Percentiles rank a stretch among this genome's conserved stretches.
These are phyloP conservation scores for Phytopythium sindhum DNA, from an alignment of 352 stramenopile genomes.

Conservation along the genomic window DNA sequence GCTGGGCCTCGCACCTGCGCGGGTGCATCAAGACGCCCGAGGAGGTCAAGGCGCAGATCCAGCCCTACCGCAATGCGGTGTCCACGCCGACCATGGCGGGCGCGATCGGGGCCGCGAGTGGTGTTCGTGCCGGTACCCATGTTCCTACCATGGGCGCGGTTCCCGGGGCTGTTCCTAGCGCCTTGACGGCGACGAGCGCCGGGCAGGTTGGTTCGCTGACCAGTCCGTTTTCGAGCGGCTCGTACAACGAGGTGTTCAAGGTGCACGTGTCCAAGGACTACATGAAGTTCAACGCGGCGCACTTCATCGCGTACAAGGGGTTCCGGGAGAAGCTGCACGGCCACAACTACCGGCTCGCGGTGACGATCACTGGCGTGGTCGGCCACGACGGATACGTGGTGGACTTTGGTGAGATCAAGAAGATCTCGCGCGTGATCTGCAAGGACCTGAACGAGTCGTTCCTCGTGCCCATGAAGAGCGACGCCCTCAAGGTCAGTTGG, in stretches of 20 bases:
- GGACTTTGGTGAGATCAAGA: conserved; percentile 98
- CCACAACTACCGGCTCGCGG: conserved; percentile 96
- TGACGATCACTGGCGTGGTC: conserved; percentile 87
- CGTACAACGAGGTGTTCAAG: conserved; percentile 80
- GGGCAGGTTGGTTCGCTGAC: conserved; percentile 12
- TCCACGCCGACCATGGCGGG: conserved; percentile 4
- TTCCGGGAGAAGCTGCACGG: conserved; percentile 97
- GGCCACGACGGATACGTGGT: conserved; percentile 95
- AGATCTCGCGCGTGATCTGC: conserved; percentile 92
- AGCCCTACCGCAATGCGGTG: conserved; percentile 33
- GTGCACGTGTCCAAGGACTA: conserved; percentile 89
- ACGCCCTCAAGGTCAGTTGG: conserved; percentile 81
- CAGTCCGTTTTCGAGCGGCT: conserved; percentile 20
- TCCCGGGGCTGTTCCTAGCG: neutral
- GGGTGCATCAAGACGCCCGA: conserved; percentile 74
- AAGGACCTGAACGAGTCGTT: conserved; percentile 98
- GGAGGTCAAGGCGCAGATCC: conserved; percentile 75
- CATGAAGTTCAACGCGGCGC: conserved; percentile 90
- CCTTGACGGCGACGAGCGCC: conserved; percentile 8
- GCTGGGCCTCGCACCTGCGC: conserved; percentile 77
- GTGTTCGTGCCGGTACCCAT: neutral
- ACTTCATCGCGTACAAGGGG: conserved; percentile 90
- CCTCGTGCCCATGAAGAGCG: conserved; percentile 93
- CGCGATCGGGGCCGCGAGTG: neutral
- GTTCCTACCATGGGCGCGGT: neutral